Conservation (phyloP, 345 rosid genomes). For the Ceriops zippeliana region DNA sequence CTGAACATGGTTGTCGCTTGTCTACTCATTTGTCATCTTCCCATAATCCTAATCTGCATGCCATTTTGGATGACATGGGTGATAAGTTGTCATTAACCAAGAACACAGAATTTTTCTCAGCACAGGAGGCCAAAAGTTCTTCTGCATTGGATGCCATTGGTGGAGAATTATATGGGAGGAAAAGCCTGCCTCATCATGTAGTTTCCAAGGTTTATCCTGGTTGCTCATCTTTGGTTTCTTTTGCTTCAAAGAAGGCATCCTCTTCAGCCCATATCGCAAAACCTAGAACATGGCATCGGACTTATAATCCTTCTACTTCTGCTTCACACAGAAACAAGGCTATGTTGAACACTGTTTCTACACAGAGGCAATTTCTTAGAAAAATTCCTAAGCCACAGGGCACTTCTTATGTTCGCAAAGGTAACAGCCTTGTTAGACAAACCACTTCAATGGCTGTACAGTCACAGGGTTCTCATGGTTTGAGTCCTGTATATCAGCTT, state of each 20-base stretch:
- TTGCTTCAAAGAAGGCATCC: conserved; percentile 40
- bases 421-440: conserved; percentile 89
- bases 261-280: conserved; percentile 46
- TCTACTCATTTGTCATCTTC: conserved; percentile 28
- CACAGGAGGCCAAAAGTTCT: conserved; percentile 28
- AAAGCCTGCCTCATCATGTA: conserved; percentile 31
- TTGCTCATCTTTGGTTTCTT: conserved; percentile 36
- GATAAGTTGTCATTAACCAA: conserved; percentile 27
- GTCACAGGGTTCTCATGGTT: conserved; percentile 36
- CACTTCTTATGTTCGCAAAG: conserved; percentile 78
- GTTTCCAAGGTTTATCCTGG: conserved; percentile 42
- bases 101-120: conserved; percentile 28
- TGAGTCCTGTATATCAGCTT: conserved; percentile 39
- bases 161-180: conserved; percentile 41
- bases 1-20: conserved; percentile 28
- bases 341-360: conserved; percentile 32
- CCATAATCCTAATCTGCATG: conserved; percentile 27
- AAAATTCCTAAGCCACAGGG: conserved; percentile 27
- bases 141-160: conserved; percentile 21
- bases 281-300: conserved; percentile 77
- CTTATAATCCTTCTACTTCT: conserved; percentile 32
- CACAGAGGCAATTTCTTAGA: conserved; percentile 36
- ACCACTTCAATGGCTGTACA: conserved; percentile 38
- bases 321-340: conserved; percentile 39
- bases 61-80: conserved; percentile 21